Base-by-base conservation (phyloP, 169 alveolate genomes). In the Perkinsus olseni region DNA sequence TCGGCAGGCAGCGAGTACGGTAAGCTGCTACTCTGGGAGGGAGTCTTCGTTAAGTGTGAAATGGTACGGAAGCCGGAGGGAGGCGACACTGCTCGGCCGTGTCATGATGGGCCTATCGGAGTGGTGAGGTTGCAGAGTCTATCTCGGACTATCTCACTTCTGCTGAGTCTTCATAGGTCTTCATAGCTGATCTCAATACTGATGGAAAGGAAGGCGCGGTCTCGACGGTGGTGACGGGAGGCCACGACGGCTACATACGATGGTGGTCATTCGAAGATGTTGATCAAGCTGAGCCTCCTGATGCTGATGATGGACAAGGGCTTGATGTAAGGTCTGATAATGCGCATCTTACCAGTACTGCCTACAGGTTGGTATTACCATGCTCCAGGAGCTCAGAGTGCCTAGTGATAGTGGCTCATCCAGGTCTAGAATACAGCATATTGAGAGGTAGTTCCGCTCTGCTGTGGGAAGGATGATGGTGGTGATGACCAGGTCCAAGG, bases 21-120 rank as follows among this genome's bases (percentile, higher is more conserved):
- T 90, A 97, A 97, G 91, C 94, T 98, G 37, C 94, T 98, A 62
- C 94, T 98, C 45, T 98, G 99, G 99, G 99, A 98, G 94, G 99
- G 99, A 0, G 97, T 97, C 38, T 95, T 97, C 24, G 97, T 98
- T 10, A 98, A 98, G 94, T 98, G 98, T 20, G 97, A 95, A 74
- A 93, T 96, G 17, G 96, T 95, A 74, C 62, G 94, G 93, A 38
- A 96, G 96, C 31, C 96, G 94, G 82, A 96, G 93, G 38, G 95
- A 92, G 92, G 93, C 90, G 74, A 93, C 93, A 38, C 95, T 92
- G 8, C 31, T n/a, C 34, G 91, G 45, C 95, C 96, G 31, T 96
- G 97, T 38, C 98, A 97, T 94, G 93, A 96, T 91, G 97, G 97
- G 37, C 94, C 96, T 94, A 95, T 96, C 48, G 98, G 97, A 51